Evolutionary conservation across 2,329 filamentous ascomycete genomes (phyloP).

Genomic region (Colletotrichum musicola): DNA sequence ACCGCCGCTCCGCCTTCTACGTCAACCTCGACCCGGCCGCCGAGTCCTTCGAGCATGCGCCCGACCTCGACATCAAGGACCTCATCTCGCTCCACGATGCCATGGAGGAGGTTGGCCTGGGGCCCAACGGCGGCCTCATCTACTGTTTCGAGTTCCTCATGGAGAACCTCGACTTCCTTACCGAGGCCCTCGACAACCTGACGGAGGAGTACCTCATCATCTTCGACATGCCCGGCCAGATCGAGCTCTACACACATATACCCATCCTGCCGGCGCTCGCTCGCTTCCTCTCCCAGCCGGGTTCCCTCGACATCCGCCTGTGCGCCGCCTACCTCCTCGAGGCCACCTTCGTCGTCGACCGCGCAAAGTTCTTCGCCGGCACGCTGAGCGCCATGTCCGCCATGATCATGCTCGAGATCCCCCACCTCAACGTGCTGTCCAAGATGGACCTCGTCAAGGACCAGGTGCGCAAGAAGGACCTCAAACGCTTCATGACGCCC

Average conservation of each 20-base stretch:
- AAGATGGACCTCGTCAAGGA: constrained; percentile 98
- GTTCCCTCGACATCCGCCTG: constrained; percentile 87
- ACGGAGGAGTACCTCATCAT: constrained; percentile 98
- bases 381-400: constrained; percentile 97
- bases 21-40: constrained; percentile 98
- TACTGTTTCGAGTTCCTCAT: constrained; percentile 98
- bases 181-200: constrained; percentile 84
- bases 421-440: constrained; percentile 94
- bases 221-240: constrained; percentile 98
- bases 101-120: constrained; percentile 93
- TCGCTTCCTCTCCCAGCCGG: constrained; percentile 82
- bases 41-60: constrained; percentile 90
- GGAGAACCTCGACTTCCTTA: constrained; percentile 93
- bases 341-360: constrained; percentile 94
- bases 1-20: constrained; percentile 95
- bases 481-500: constrained; percentile 91
- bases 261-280: constrained; percentile 90
- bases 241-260: constrained; percentile 97
- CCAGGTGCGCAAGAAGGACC: constrained; percentile 85
- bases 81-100: constrained; percentile 94
- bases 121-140: constrained; percentile 92
- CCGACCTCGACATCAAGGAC: constrained; percentile 95
- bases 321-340: constrained; percentile 96
- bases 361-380: constrained; percentile 96
- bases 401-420: constrained; percentile 98